Evolutionary conservation across 2,329 filamentous ascomycete genomes (phyloP), one percentile per base, ranked within the genome.

Genomic region (Anisogramma anomala): DNA sequence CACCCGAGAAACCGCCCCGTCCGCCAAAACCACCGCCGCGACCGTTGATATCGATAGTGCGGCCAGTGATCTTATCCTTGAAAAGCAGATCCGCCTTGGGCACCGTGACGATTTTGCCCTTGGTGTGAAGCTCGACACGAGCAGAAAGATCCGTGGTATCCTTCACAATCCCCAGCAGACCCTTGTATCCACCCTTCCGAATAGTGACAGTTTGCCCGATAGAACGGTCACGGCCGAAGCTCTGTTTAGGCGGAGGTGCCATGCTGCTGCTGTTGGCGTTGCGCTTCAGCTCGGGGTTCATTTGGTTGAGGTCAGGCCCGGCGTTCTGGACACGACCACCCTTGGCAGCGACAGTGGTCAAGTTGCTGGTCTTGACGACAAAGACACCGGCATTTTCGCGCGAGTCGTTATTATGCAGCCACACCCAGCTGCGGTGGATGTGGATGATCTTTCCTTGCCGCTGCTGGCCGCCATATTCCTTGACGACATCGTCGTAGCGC

Each of bases 201-300:
- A 96, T 83, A 38, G 82, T 85, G 33, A 96, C 87, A 0, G 87
- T 95, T 65, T 94, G 89, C 32, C 88, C 88, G 48, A 96, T 79
- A 20, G 91, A 71, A 41, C 79, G 77, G 59, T 98, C 91, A 28
- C 87, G 77, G 17, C 82, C 78, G 53, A 86, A 86, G 39, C 78
- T 75, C 58, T 81, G 45, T 31, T 47, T 47, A 17, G 41, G 82
- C 30, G 83, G 83, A 33, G 87, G 87, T 11, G 79, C 72, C 60
- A 63, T 70, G 67, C 66, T 71, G 38, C 66, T 69, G 43, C 68
- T 68, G 35, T 63, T 66, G 2, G 61, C 72, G 52, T 84, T 80
- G 30, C 79, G 73, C 64, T 84, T 83, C 50, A 94, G 64, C 0
- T 87, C 87, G 26, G 91, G 89, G 56, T 96, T 96, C 85, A 98